Evolutionary conservation across 2,329 filamentous ascomycete species (phyloP).

Genomic region (Coniosporium tulheliwenetii): DNA sequence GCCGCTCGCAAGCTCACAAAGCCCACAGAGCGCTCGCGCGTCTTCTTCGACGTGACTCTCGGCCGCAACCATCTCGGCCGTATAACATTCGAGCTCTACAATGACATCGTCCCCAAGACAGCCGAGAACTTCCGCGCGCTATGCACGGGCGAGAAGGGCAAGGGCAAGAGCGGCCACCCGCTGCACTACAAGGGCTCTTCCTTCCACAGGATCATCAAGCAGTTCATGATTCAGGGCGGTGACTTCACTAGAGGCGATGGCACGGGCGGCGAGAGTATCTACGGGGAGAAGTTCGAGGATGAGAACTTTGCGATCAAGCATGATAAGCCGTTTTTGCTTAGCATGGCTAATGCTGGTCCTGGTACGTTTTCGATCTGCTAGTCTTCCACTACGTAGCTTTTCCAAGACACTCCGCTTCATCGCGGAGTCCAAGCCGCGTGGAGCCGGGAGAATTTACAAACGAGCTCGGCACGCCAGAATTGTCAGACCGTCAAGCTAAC

Average conservation of each 20-base stretch:
- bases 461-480: too few relatives aligned
- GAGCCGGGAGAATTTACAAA: too few relatives aligned
- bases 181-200: conserved; percentile 82
- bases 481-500: too few relatives aligned
- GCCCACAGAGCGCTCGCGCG: conserved; percentile 45
- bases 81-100: conserved; percentile 66
- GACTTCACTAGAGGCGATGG: conserved; percentile 93
- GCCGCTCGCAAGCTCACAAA: background rate
- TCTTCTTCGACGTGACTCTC: conserved; percentile 88
- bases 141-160: conserved; percentile 88
- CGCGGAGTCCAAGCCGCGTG: too few relatives aligned
- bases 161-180: conserved; percentile 65
- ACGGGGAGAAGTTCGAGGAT: conserved; percentile 91
- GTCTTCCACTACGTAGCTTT: too few relatives aligned
- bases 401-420: too few relatives aligned
- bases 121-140: conserved; percentile 91
- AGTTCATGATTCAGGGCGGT: conserved; percentile 97
- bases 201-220: conserved; percentile 96
- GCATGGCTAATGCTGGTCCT: conserved; percentile 95
- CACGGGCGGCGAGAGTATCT: conserved; percentile 93
- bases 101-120: conserved; percentile 69
- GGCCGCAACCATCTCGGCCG: conserved; percentile 59
- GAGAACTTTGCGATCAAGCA: conserved; percentile 92
- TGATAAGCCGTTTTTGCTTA: conserved; percentile 80
- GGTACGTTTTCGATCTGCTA: conserved; percentile 34